Evolutionary conservation across 2,329 filamentous ascomycete species (phyloP), one percentile per base, ranked within the genome.

Genomic region (Tolypocladium endophyticum): DNA sequence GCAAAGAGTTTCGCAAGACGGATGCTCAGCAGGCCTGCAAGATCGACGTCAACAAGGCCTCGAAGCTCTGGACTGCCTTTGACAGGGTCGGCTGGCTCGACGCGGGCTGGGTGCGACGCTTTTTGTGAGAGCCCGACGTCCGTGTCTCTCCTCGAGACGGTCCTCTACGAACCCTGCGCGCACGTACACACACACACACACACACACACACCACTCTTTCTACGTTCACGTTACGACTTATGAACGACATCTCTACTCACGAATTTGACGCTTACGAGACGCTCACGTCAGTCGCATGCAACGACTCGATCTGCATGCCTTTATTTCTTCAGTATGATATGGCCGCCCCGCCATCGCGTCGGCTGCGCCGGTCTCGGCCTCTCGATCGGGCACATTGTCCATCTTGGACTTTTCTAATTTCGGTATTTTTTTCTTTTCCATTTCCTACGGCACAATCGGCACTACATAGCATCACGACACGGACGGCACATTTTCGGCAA

Each of bases 31-130:
- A 96, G 72, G 91, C 90, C n/a, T 96, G 91, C 81, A 95, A 95
- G 78, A 96, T 97, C 64, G 93, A 97, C 68, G 93, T 97, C 72
- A 97, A 97, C 79, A 97, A 97, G 79, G 91, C 92, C 3, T 95
- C 90, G 65, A 93, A 93, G 73, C 80, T 97, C 55, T 96, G 91
- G 89, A 87, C 86, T 43, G 91, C 91, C 7, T 97, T 90, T 70
- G 89, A 96, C 56, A 87, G 86, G 67, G 89, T 94, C 43, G 89
- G 88, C 66, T 96, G 92, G 90, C 85, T 96, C 63, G 80, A 88
- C 6, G 70, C 76, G 20, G 64, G 71, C 4, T 80, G 77, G 76
- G 74, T 83, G 62, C 67, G 63, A 20, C 62, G 61, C 16, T 74
- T 70, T 61, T 38, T 74, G 28, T 74, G 67, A 71, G 38, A 36